Base-by-base conservation (phyloP, 768 basidiomycete species). In the Podaxis sp. region DNA sequence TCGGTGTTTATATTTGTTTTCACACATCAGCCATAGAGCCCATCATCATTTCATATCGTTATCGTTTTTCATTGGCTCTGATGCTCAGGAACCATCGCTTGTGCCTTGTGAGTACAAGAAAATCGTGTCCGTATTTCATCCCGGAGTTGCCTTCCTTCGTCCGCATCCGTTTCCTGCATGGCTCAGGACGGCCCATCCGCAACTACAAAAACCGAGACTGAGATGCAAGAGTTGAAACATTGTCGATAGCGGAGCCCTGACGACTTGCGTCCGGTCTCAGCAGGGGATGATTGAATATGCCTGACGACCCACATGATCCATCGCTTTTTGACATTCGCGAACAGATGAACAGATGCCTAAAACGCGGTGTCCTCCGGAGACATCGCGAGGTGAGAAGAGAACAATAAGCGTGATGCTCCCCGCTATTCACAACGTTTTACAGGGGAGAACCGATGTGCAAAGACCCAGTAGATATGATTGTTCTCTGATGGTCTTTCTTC, bases 1-100 rank as follows among this genome's bases (percentile, higher is more conserved):
- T 48, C 52, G 61, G 61, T 49, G 52, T 62, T 62, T 55, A 54
- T 62, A 62, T 54, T 54, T 9, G 38, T 59, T 59, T 59, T 57
- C 56, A 9, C 39, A 28, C 33, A n/a, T 40, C 15, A 7, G 8
- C 9, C 30, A 22, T 33, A 33, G 0, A 33, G 33, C 19, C 36
- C 17, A 58, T 33, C 13, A 48, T 44, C 56, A 59, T 62, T 65
- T 48, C 17, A 19, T 40, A 30, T 36, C 19, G n/a, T 49, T 28
- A 59, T 33, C 26, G 19, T 28, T 11, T 36, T 17, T 36, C 30
- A 49, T 59, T 59, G 57, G 57, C 28, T 58, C 19, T 30, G 30
- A 19, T 22, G 30, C 9, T 44, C 59, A 60, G 59, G 59, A 52
- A 60, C 59, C 24, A 52, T 52, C 59, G 22, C 42, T 15, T 51